Evolutionary conservation across 2,329 filamentous ascomycete genomes (phyloP), one percentile per base, ranked within the genome.

Genomic region (Truncatella angustata): DNA sequence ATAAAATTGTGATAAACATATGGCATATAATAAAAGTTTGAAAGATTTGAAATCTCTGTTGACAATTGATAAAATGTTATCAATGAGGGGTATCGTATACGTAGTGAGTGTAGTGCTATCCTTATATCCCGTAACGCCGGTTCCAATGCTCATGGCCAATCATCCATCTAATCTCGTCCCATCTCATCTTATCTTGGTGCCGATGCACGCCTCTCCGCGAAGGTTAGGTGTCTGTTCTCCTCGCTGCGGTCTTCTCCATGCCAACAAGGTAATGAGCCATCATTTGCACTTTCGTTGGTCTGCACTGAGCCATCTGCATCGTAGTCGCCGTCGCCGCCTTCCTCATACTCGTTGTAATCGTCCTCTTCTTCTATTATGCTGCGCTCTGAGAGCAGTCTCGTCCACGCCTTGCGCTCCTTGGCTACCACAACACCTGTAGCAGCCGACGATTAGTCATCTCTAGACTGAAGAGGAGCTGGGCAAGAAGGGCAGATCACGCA

Each of bases 51-150:
- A 44, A 26, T 20, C 40, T 28, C 40, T 44, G 20, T 44, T 16
- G 32, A 34, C 12, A 26, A 28, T 35, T n/a, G 32, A 44, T 4
- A n/a, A 23, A 46, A 12, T 18, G 28, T 18, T 32, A n/a, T 35
- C 43, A 20, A 35, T 21, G 24, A n/a, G 28, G 43, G 43, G 43
- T 46, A 46, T 46, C 43, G 43, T 46, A 28, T 46, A 46, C 43
- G 28, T 28, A 46, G 34, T 46, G 43, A n/a, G n/a, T n/a, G n/a
- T n/a, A n/a, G n/a, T n/a, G n/a, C n/a, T n/a, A n/a, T n/a, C n/a
- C n/a, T n/a, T n/a, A n/a, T n/a, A n/a, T n/a, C n/a, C n/a, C 43
- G 34, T 32, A 40, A 40, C 37, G 37, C 37, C 37, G 16, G 24
- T 20, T 32, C 26, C n/a, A n/a, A 46, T 46, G 43, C 43, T 14